Conservation (phyloP, 106 monocot species). For the Dendrobium catenatum region DNA sequence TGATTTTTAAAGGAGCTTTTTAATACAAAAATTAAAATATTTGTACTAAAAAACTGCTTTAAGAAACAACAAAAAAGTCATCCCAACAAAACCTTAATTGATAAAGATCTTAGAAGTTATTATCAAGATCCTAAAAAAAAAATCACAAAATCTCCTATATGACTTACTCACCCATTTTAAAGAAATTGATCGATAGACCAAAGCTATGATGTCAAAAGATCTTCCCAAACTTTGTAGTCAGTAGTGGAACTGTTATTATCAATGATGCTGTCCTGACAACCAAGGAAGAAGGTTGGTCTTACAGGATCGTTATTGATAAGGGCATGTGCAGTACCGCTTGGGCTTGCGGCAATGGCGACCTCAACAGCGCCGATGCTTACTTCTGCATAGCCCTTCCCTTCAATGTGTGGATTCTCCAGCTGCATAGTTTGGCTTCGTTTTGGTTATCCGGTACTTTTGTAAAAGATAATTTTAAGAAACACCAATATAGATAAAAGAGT, state of each 20-base stretch:
- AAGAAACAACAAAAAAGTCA: too few species aligned
- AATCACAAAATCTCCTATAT: not conserved
- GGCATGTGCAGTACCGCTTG: constrained; percentile 58
- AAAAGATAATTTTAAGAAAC: too few species aligned
- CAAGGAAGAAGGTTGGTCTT: constrained; percentile 38
- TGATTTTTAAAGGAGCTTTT: too few species aligned
- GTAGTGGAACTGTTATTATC: constrained; percentile 34
- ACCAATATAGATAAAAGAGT: too few species aligned
- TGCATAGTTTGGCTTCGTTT: too few species aligned
- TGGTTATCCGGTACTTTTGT: too few species aligned
- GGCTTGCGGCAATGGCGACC: constrained; percentile 42
- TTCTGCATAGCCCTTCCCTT: constrained; percentile 43
- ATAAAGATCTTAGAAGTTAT: too few species aligned
- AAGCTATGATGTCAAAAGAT: constrained; percentile 22
- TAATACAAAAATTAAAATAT: too few species aligned
- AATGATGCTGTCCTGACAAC: constrained; percentile 42
- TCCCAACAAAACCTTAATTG: too few species aligned
- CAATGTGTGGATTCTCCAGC: constrained; percentile 35
- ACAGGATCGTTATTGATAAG: constrained; percentile 37
- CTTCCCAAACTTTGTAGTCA: constrained; percentile 52
- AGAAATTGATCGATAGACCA: not conserved
- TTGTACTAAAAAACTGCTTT: too few species aligned
- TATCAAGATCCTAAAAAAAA: not conserved
- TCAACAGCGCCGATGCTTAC: constrained; percentile 29
- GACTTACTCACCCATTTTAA: not conserved